Evolutionary conservation across 257 asterid genomes (phyloP), one percentile per base, ranked within the genome.

Genomic region (Salvia miltiorrhiza): DNA sequence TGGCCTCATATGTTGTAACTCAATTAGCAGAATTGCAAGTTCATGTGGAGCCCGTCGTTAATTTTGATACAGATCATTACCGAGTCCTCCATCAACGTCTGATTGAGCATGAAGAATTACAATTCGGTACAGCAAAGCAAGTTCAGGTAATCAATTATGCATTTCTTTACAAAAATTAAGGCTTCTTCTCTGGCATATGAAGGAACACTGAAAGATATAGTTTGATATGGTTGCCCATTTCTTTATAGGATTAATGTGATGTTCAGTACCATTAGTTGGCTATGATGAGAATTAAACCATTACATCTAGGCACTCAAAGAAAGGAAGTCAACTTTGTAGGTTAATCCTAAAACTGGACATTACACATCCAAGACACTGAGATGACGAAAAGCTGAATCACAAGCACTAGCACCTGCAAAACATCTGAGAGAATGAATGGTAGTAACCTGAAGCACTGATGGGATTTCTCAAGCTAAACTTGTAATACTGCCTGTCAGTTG

Each of bases 1-100:
- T 93, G 97, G 99, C 99, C 69, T 90, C 97, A 64, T 86, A 88
- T 80, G 95, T 88, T 53, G 78, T 80, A 65, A 88, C 96, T 57
- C 92, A 88, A 77, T 78, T 93, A 54, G 96, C 95, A 50, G 90
- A 77, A 59, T 63, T 93, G 81, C 90, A 87, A 74, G 88, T 93
- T 73, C 84, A 85, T 67, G 83, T 86, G 95, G 96, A 93, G 65
- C 97, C 97, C 13, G 85, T 93, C 64, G 97, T 90, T 70, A 93
- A 93, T 76, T 83, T 90, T 72, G 96, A 88, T 79, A 66, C 53
- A 62, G 99, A 93, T 76, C 97, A 87, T 78, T 93, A 90, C 63
- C 81, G 83, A 43, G 75, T 86, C 32, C 89, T 93, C 66, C 97
- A 93, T 78, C 99, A 87, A 75, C 95, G 97, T 62, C 92, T 93